Evolutionary conservation across 495 filamentous ascomycete species (phyloP).

Genomic region (Penicillium cataractarum): DNA sequence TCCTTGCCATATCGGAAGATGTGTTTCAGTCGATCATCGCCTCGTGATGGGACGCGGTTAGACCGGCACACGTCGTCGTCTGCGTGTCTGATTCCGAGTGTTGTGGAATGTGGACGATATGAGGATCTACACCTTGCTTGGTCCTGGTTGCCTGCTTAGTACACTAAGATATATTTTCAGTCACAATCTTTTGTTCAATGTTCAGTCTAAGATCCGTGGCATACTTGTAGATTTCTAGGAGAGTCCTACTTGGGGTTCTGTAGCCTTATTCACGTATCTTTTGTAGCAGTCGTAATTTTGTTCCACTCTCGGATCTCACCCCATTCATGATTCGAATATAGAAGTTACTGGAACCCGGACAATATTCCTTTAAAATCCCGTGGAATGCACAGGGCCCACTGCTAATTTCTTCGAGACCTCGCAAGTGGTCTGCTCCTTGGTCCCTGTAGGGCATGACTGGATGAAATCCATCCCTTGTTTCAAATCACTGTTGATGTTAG

Average conservation of each 20-base stretch:
- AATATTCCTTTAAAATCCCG: not conserved
- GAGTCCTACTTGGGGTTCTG: too few relatives aligned
- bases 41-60: not conserved
- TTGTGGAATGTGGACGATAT: constrained; percentile 11
- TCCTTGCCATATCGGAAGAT: constrained; percentile 12
- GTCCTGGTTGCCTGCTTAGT: not conserved
- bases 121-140: not conserved
- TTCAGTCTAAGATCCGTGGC: not conserved
- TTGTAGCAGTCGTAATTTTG: too few relatives aligned
- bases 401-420: not conserved
- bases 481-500: not conserved
- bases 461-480: constrained; percentile 17
- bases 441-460: not conserved
- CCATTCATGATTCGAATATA: too few relatives aligned
- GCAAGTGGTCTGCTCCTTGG: not conserved
- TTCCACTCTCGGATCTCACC: too few relatives aligned
- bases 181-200: not conserved
- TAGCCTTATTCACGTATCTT: too few relatives aligned
- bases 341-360: too few relatives aligned
- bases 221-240: too few relatives aligned
- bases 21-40: not conserved
- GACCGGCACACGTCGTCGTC: not conserved
- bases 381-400: constrained; percentile 12
- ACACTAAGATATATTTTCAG: not conserved
- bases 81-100: not conserved